These are phyloP conservation scores for Xylaria sp. DNA, from an alignment of 2,329 filamentous ascomycete genomes.

Conservation along the genomic window DNA sequence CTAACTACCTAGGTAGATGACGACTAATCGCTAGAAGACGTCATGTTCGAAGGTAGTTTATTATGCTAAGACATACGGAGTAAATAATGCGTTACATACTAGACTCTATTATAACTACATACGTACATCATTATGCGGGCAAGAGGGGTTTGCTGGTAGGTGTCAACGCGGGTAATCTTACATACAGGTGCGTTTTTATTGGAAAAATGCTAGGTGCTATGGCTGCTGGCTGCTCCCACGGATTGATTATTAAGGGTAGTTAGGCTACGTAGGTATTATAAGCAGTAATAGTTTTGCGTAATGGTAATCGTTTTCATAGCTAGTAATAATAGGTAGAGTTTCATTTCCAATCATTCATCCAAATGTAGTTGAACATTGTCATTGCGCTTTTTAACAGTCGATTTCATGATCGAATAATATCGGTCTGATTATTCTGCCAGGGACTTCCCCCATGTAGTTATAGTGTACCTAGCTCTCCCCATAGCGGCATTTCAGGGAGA, in stretches of 20 bases:
- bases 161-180: no score
- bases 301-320: background rate
- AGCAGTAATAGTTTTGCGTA: background rate
- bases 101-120: no score
- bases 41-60: background rate
- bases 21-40: background rate
- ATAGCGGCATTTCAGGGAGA: background rate
- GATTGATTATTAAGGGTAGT: background rate
- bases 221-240: background rate
- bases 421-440: background rate
- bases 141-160: no score
- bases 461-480: no score
- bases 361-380: background rate
- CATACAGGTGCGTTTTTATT: no score
- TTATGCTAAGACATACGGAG: constrained; percentile 9
- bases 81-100: constrained; percentile 4
- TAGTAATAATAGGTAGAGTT: no score
- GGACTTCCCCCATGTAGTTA: background rate
- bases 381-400: background rate
- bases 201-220: no score
- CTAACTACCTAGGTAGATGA: background rate
- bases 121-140: no score
- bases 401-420: background rate
- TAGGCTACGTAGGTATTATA: background rate
- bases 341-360: no score